Evolutionary conservation across 805 yeast species (phyloP), one percentile per base, ranked within the genome.

Genomic region (Wickerhamiella azyma): DNA sequence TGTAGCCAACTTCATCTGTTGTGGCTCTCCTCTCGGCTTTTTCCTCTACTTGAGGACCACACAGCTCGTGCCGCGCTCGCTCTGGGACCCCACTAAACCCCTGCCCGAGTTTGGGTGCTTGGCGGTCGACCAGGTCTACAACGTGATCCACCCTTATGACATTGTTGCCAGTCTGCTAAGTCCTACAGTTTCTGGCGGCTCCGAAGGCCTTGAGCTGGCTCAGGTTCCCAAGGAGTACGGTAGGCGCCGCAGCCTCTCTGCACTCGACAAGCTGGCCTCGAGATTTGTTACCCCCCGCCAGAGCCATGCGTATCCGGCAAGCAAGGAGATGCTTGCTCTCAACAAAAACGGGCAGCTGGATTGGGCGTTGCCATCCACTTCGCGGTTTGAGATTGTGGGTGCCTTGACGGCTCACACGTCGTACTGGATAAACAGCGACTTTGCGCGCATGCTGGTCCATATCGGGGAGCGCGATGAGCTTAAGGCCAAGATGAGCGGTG

Each of bases 111-210:
- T 64, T 41, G 71, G 71, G 1, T 66, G 71, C 43, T 85, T 92
- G 3, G 77, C 76, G 26, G 84, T 81, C 52, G 63, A 68, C 2
- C 81, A 82, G 55, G 61, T 83, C 30, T 92, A 83, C 65, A 89
- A 89, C 58, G 65, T 92, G 7, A 81, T 81, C 61, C 94, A 89
- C 59, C 82, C 85, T 1, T 82, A 94, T 55, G 98, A 89, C 59
- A 94, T 96, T 1, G 79, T 92, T 33, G 94, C 94, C 0, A 86
- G 84, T 58, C 66, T 95, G 48, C 65, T 89, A 51, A 95, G 86
- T 58, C 96, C 97, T 1, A 66, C 89, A 38, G 75, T 88, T 7
- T 68, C 72, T 51, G 68, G 63, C 3, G 56, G 55, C 13, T 16
- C 28, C 14, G 19, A 42, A n/a, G 45, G 45, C 18, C 36, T 42